These are phyloP conservation scores for Neurospora sp. DNA, from an alignment of 495 filamentous ascomycete genomes.

Conservation along the genomic window DNA sequence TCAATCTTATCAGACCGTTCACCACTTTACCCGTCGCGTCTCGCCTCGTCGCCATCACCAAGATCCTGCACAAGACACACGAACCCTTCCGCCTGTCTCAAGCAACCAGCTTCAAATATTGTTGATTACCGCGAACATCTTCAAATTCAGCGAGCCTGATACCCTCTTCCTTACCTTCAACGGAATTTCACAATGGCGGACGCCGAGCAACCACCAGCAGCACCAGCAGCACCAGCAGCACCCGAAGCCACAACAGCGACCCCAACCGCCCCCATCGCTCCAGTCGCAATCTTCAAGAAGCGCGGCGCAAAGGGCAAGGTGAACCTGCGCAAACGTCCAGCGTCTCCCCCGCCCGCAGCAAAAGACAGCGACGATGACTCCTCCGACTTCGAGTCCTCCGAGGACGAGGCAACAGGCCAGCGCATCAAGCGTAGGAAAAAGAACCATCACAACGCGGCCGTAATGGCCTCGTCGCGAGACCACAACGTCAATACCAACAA, in stretches of 20 bases:
- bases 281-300: slow-evolving; percentile 76
- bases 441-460: slow-evolving; percentile 38
- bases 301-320: slow-evolving; percentile 65
- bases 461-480: slow-evolving; percentile 44
- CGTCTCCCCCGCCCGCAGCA: slow-evolving; percentile 64
- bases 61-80: background rate
- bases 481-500: slow-evolving; percentile 14
- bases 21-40: background rate
- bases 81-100: background rate
- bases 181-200: slow-evolving; percentile 9
- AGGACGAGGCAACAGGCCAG: slow-evolving; percentile 57
- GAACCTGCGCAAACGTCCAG: slow-evolving; percentile 71
- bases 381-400: slow-evolving; percentile 61
- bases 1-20: background rate
- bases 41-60: background rate
- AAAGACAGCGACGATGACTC: slow-evolving; percentile 41
- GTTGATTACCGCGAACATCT: background rate
- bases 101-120: background rate
- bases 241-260: slow-evolving; percentile 7
- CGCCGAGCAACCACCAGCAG: slow-evolving; percentile 13
- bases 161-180: background rate
- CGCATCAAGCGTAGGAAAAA: slow-evolving; percentile 71
- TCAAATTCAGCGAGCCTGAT: no score
- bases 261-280: slow-evolving; percentile 23
- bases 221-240: slow-evolving; percentile 2